These are phyloP conservation scores for Phaeosphaeriaceae sp. DNA, from an alignment of 2,329 filamentous ascomycete genomes.

Conservation along the genomic window DNA sequence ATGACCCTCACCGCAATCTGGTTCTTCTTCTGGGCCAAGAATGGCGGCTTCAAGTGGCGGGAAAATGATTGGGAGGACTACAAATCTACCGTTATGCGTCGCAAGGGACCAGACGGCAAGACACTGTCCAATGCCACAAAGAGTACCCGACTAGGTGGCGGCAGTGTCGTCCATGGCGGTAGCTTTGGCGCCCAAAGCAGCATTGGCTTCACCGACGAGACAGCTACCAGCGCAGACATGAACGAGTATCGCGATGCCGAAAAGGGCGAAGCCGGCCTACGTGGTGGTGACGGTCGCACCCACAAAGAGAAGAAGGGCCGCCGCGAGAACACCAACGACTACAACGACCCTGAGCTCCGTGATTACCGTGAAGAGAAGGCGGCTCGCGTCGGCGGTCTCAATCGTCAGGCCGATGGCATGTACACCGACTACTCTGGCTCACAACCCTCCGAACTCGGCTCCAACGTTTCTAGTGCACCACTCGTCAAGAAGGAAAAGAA, in stretches of 20 bases:
- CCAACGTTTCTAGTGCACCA: constrained; percentile 49
- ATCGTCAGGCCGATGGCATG: constrained; percentile 78
- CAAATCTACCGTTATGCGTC: constrained; percentile 89
- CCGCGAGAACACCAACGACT: constrained; percentile 60
- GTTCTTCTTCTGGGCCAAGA: constrained; percentile 98
- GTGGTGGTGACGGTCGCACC: constrained; percentile 52
- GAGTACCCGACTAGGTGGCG: constrained; percentile 84
- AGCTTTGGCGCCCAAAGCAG: constrained; percentile 49
- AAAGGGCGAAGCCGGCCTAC: constrained; percentile 52
- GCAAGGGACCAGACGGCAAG: constrained; percentile 87
- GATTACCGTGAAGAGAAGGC: constrained; percentile 86
- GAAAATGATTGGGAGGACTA: constrained; percentile 96
- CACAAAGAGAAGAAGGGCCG: constrained; percentile 54
- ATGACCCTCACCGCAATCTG: constrained; percentile 82
- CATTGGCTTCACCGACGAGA: constrained; percentile 55
- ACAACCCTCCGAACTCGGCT: constrained; percentile 64
- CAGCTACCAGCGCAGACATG: constrained; percentile 51
- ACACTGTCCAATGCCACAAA: constrained; percentile 82
- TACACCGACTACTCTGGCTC: constrained; percentile 78
- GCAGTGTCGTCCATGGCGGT: constrained; percentile 75
- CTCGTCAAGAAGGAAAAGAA: constrained; percentile 55
- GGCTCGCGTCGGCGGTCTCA: constrained; percentile 87
- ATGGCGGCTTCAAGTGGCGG: constrained; percentile 89
- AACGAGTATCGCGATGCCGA: constrained; percentile 51
- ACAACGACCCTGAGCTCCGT: constrained; percentile 67